A percentile compares a stretch with the other conserved stretches of the same genome.
Evolutionary conservation across 805 yeast species (phyloP).

Genomic region (Kodamaea lidongshanica): DNA sequence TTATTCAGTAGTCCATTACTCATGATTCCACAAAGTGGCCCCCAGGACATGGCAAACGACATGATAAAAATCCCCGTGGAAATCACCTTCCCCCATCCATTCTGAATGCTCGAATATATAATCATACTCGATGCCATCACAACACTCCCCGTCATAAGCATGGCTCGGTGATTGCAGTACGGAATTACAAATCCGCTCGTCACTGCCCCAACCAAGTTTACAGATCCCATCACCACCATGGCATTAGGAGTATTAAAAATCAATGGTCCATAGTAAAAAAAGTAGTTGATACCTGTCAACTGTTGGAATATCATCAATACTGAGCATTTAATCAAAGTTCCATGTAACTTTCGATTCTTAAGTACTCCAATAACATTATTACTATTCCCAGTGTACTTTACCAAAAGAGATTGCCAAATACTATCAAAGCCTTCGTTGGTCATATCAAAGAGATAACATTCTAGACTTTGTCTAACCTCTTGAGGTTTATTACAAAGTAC

Average conservation of each 20-base stretch:
- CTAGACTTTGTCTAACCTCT: too few species aligned
- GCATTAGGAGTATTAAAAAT: slow-evolving; percentile 17
- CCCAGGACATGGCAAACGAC: slow-evolving; percentile 26
- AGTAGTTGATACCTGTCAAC: slow-evolving; percentile 29
- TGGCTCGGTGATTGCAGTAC: slow-evolving; percentile 7
- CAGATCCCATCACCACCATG: slow-evolving; percentile 12
- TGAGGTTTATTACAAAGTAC: not conserved
- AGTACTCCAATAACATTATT: not conserved
- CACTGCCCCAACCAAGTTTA: slow-evolving; percentile 18
- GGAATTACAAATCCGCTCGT: slow-evolving; percentile 14
- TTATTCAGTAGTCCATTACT: slow-evolving; percentile 19
- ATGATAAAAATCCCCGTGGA: slow-evolving; percentile 16
- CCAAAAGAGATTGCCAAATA: not conserved
- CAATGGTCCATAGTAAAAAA: slow-evolving; percentile 25
- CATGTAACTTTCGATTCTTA: not conserved
- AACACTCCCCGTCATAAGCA: slow-evolving; percentile 12
- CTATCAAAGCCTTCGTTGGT: slow-evolving; percentile 1
- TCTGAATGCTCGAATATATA: slow-evolving; percentile 11
- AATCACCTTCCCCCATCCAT: slow-evolving; percentile 13
- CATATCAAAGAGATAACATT: not conserved
- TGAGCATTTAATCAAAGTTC: slow-evolving; percentile 13
- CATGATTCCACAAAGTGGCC: slow-evolving; percentile 24
- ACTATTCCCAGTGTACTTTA: slow-evolving; percentile 1
- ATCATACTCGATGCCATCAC: slow-evolving; percentile 14
- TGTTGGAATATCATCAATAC: slow-evolving; percentile 28